These are phyloP conservation scores for Lunularia cruciata DNA, from an alignment of 225 moss, liverwort and hornwort genomes.

Conservation along the genomic window DNA sequence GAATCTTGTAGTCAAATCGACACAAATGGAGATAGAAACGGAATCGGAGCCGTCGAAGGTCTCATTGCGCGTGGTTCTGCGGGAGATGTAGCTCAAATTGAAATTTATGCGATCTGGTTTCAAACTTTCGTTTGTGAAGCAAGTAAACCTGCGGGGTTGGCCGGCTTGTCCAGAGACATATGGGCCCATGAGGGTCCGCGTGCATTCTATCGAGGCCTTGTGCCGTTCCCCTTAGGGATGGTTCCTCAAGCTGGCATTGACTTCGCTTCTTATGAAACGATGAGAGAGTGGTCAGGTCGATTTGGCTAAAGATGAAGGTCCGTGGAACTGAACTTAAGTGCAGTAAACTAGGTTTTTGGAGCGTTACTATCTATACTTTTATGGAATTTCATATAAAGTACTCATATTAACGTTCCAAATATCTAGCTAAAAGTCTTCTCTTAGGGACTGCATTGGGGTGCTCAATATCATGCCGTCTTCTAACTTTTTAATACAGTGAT, in stretches of 20 bases:
- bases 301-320: slow-evolving; percentile 67
- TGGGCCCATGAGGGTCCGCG: slow-evolving; percentile 73
- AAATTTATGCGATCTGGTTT: slow-evolving; percentile 83
- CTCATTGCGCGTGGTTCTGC: slow-evolving; percentile 80
- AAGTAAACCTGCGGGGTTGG: slow-evolving; percentile 55
- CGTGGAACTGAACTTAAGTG: slow-evolving; percentile 3
- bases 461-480: too few relatives aligned
- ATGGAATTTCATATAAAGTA: too few relatives aligned
- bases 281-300: slow-evolving; percentile 71
- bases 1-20: slow-evolving; percentile 57
- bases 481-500: too few relatives aligned
- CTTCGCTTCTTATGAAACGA: slow-evolving; percentile 81
- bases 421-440: too few relatives aligned
- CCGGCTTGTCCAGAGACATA: slow-evolving; percentile 66
- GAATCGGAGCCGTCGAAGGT: slow-evolving; percentile 69
- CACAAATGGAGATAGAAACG: slow-evolving; percentile 53
- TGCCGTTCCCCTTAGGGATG: slow-evolving; percentile 87
- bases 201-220: slow-evolving; percentile 78
- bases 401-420: too few relatives aligned
- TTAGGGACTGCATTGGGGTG: too few relatives aligned
- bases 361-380: too few relatives aligned
- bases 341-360: too few relatives aligned
- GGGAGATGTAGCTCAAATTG: slow-evolving; percentile 88
- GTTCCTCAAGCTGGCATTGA: slow-evolving; percentile 96
- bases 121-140: slow-evolving; percentile 62